Percentiles rank a stretch among this genome's conserved stretches.
These are phyloP conservation scores for Leavenworthia alabamica DNA, from an alignment of 345 rosid species.

Conservation along the genomic window DNA sequence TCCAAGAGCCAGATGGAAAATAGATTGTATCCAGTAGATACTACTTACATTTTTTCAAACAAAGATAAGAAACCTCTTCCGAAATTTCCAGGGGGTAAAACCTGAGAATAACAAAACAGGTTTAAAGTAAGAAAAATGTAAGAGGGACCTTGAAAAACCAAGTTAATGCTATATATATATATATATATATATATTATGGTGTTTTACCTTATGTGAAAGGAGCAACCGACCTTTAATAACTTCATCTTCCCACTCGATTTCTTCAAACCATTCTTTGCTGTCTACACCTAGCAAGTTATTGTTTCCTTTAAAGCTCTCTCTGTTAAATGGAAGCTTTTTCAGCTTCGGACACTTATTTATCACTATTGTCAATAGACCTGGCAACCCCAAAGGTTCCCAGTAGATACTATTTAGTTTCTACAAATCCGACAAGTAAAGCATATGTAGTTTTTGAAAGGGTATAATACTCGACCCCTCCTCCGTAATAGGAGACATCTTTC, in stretches of 20 bases:
- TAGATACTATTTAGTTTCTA: neutral
- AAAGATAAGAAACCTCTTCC: no score
- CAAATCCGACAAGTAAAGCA: neutral
- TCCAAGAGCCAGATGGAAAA: no score
- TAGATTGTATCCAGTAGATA: no score
- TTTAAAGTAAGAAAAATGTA: no score
- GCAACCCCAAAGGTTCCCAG: neutral
- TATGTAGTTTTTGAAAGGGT: no score
- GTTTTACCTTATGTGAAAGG: neutral
- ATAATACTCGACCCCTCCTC: no score
- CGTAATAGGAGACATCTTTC: neutral
- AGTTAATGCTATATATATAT: no score
- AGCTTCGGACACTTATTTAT: neutral
- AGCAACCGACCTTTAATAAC: neutral
- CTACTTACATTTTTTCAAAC: no score
- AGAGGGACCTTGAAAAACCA: no score
- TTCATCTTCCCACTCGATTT: neutral
- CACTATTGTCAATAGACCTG: neutral
- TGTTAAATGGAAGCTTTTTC: neutral
- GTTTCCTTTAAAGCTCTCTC: neutral
- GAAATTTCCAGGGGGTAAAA: no score
- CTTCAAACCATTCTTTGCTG: neutral
- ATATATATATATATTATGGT: no score
- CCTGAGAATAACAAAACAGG: no score
- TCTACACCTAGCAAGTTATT: neutral